phyloP scores from a whole-genome alignment of 768 basidiomycete genomes.

The Chalciporus chontae region DNA sequence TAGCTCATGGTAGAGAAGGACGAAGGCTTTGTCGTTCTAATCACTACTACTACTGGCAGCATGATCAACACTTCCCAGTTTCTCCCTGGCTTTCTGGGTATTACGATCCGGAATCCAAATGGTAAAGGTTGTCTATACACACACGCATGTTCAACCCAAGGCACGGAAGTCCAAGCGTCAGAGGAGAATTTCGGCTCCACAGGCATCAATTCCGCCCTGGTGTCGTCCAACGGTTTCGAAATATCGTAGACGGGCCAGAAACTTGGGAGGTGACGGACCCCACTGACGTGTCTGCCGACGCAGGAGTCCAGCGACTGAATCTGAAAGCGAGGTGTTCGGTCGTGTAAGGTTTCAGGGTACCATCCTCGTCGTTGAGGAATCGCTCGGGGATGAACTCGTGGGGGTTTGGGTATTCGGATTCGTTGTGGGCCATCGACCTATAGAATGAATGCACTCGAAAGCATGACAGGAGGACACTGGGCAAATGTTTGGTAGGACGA shows the following conservation, averaged over 20 bases:
- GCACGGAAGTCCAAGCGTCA: neutral
- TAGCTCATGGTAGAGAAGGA: too few relatives aligned
- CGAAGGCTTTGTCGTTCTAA: too few relatives aligned
- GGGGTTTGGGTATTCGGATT: too few relatives aligned
- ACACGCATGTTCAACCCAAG: too few relatives aligned
- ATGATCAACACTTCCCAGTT: too few relatives aligned
- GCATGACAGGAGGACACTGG: too few relatives aligned
- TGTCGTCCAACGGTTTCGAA: slow-evolving; percentile 3
- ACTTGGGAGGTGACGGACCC: slow-evolving; percentile 13
- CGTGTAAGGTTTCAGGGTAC: neutral
- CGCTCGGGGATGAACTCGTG: neutral
- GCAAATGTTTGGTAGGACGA: too few relatives aligned
- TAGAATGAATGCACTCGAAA: slow-evolving; percentile 4
- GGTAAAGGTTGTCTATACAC: too few relatives aligned
- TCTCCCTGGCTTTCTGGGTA: too few relatives aligned
- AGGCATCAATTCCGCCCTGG: slow-evolving; percentile 9
- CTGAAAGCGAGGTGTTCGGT: slow-evolving; percentile 12
- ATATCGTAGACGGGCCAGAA: slow-evolving; percentile 12
- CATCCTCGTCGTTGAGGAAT: slow-evolving; percentile 14
- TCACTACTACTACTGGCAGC: too few relatives aligned
- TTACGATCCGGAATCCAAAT: too few relatives aligned
- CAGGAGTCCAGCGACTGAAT: slow-evolving; percentile 27
- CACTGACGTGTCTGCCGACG: slow-evolving; percentile 17
- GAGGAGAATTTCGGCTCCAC: slow-evolving; percentile 10
- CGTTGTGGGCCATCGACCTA: slow-evolving; percentile 9